Conservation (phyloP, 2,329 filamentous ascomycete species). For the Xylariaceae sp. region DNA sequence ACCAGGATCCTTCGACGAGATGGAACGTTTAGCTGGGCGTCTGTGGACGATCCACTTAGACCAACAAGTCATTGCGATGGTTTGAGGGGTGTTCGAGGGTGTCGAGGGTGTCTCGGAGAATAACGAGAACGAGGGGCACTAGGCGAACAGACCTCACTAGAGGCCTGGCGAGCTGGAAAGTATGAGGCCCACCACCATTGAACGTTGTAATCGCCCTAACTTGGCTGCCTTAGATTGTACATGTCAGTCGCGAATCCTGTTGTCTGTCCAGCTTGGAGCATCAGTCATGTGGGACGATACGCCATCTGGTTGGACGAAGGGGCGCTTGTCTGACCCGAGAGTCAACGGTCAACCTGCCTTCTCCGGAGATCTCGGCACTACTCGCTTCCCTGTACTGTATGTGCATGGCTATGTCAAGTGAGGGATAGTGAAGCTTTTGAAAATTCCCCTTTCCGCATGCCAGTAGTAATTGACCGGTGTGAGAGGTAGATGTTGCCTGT, state of each 20-base stretch:
- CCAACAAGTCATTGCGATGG: conserved; percentile 4
- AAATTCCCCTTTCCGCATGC: background rate
- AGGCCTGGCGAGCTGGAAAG: background rate
- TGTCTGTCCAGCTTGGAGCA: conserved; percentile 17
- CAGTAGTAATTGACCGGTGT: no score
- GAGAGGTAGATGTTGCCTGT: no score
- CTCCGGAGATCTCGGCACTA: conserved; percentile 28
- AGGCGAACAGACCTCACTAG: no score
- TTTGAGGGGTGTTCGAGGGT: background rate
- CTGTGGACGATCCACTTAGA: conserved; percentile 14
- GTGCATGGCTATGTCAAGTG: background rate
- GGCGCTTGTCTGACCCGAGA: conserved; percentile 21
- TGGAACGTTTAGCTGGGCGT: conserved; percentile 33
- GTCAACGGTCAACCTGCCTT: conserved; percentile 20
- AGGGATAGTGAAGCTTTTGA: conserved; percentile 4
- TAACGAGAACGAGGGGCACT: conserved; percentile 15
- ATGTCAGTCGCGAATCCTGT: conserved; percentile 6
- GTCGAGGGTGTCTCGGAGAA: conserved; percentile 6
- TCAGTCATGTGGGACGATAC: conserved; percentile 26
- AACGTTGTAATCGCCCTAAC: conserved; percentile 31
- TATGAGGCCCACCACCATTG: conserved; percentile 16
- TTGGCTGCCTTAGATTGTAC: conserved; percentile 7
- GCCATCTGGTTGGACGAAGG: conserved; percentile 26
- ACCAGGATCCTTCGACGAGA: conserved; percentile 24
- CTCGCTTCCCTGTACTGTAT: background rate